Evolutionary conservation across 2,329 filamentous ascomycete genomes (phyloP).

Genomic region (Bimuria novae-zelandiae): DNA sequence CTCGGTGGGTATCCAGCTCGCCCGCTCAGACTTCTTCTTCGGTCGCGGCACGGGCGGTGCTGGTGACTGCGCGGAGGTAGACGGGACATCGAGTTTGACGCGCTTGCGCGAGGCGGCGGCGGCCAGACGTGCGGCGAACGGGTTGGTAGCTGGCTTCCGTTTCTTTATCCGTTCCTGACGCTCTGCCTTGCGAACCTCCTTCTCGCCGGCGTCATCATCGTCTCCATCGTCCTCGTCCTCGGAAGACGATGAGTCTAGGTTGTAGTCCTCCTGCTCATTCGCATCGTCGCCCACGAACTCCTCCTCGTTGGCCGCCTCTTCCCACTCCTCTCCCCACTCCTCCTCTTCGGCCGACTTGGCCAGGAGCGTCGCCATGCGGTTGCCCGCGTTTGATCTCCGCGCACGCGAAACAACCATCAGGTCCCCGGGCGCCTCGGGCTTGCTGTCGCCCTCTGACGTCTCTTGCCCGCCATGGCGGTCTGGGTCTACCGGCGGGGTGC

Average conservation of each 20-base stretch:
- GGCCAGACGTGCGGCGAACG: conserved; percentile 42
- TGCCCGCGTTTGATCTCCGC: conserved; percentile 47
- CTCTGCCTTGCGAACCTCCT: conserved; percentile 78
- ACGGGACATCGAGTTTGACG: conserved; percentile 44
- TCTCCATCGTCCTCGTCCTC: conserved; percentile 78
- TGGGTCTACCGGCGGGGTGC: conserved; percentile 15
- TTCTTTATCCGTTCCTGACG: conserved; percentile 70
- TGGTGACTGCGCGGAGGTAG: conserved; percentile 46
- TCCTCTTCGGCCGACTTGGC: conserved; percentile 43
- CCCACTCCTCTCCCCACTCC: conserved; percentile 60
- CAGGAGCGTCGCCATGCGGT: conserved; percentile 47
- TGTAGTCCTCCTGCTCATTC: conserved; percentile 69
- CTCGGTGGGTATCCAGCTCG: conserved; percentile 69
- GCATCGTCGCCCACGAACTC: conserved; percentile 57
- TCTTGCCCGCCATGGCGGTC: conserved; percentile 16
- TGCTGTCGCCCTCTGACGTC: conserved; percentile 31
- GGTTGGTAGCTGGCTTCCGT: conserved; percentile 69
- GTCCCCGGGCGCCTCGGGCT: conserved; percentile 35
- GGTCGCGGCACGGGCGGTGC: conserved; percentile 55
- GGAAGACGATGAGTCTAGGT: conserved; percentile 79
- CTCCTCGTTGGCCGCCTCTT: conserved; percentile 65
- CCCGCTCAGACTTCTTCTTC: conserved; percentile 73
- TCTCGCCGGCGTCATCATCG: conserved; percentile 84
- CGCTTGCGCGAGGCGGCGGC: conserved; percentile 47
- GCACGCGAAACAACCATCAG: conserved; percentile 47